Percentiles rank a stretch among this genome's conserved stretches.
These are phyloP conservation scores for Ophiocytium majus DNA, from an alignment of 352 stramenopile species.

Conservation along the genomic window DNA sequence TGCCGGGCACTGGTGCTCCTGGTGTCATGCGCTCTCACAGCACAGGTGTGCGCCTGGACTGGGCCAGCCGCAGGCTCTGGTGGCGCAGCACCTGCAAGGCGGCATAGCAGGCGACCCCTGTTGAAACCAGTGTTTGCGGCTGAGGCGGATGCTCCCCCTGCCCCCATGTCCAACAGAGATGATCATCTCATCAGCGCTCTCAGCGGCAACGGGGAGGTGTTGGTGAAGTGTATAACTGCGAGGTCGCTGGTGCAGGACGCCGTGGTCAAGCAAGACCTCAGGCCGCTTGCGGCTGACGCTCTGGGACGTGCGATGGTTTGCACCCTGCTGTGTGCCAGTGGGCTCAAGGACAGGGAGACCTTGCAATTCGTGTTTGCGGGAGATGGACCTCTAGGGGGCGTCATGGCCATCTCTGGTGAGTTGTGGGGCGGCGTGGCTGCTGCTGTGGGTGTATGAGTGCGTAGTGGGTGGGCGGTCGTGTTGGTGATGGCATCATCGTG, in stretches of 20 bases:
- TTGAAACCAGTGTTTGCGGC: no score
- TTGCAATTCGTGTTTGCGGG: conserved; percentile 46
- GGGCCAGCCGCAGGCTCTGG: no score
- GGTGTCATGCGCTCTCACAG: no score
- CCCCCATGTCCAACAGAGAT: conserved; percentile 41
- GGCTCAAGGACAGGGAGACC: conserved; percentile 38
- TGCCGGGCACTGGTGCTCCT: no score
- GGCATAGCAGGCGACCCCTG: no score
- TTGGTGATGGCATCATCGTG: no score
- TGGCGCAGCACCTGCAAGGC: no score
- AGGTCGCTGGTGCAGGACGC: conserved; percentile 44
- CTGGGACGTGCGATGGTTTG: conserved; percentile 46
- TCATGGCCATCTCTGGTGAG: conserved; percentile 20
- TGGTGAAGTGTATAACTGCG: conserved; percentile 43
- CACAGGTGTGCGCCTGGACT: no score
- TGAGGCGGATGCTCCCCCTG: no score
- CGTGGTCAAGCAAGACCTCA: conserved; percentile 41
- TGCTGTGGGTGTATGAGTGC: no score
- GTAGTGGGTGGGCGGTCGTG: no score
- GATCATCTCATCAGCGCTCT: conserved; percentile 48
- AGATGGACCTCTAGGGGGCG: conserved; percentile 24
- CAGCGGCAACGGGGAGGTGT: conserved; percentile 41
- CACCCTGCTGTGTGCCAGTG: conserved; percentile 22
- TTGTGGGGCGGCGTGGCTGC: no score
- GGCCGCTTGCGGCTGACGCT: conserved; percentile 43